Percentiles rank a stretch among this genome's conserved stretches.
Conservation (phyloP, 176 grass and related monocot species). For the Tillandsia fasciculata region DNA sequence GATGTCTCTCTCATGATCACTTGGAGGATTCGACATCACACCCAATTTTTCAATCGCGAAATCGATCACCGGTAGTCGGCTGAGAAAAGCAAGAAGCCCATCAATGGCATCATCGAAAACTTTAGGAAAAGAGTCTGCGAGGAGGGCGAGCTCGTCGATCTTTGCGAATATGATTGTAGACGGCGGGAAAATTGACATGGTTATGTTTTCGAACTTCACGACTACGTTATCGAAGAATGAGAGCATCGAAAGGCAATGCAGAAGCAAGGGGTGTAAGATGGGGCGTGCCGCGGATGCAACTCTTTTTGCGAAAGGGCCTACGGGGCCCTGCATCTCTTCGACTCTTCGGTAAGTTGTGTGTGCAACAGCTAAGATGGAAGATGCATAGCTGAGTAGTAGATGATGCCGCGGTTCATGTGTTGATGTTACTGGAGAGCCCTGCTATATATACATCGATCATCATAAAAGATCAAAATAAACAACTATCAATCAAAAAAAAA, state of each 20-base stretch:
- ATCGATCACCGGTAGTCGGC: background rate
- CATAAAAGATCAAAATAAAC: background rate
- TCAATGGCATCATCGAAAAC: constrained; percentile 18
- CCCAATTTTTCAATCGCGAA: background rate
- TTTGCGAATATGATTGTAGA: background rate
- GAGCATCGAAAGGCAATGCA: constrained; percentile 17
- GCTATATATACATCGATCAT: background rate
- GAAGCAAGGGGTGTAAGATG: constrained; percentile 18
- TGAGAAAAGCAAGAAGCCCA: background rate
- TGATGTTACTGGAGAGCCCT: background rate
- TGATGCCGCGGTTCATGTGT: constrained; percentile 2
- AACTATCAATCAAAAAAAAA: no score
- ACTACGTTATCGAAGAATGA: constrained; percentile 14
- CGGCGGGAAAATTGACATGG: constrained; percentile 6
- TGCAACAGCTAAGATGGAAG: constrained; percentile 12
- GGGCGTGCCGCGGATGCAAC: constrained; percentile 9
- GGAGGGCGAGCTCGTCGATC: constrained; percentile 16
- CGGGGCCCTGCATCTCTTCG: constrained; percentile 11
- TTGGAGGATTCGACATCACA: background rate
- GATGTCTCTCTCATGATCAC: background rate
- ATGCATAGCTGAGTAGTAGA: constrained; percentile 14
- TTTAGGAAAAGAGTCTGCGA: constrained; percentile 19
- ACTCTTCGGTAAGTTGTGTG: constrained; percentile 9
- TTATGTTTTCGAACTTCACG: constrained; percentile 8
- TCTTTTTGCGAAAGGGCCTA: constrained; percentile 15